These are phyloP conservation scores for Wickerhamiella sergipiensis DNA, from an alignment of 805 yeast species.

Conservation along the genomic window DNA sequence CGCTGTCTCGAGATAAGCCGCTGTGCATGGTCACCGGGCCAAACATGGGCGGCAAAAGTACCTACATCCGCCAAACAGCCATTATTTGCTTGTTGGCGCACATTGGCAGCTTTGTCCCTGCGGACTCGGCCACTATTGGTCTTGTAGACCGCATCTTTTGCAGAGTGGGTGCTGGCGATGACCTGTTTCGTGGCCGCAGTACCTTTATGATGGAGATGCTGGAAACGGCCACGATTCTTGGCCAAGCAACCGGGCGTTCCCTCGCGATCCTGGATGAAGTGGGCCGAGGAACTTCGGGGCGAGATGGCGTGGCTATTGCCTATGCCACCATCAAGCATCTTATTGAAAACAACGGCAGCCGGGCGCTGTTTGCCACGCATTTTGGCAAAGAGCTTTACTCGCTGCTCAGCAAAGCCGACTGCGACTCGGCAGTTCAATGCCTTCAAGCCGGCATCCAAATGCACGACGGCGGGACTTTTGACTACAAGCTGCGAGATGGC, in stretches of 20 bases:
- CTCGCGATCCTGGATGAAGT: conserved; percentile 76
- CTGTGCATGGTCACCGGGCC: conserved; percentile 75
- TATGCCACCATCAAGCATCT: conserved; percentile 56
- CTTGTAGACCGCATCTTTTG: conserved; percentile 68
- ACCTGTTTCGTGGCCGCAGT: conserved; percentile 62
- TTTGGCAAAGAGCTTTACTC: conserved; percentile 44
- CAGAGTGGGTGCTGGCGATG: conserved; percentile 69
- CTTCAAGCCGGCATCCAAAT: conserved; percentile 12
- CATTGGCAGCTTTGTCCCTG: conserved; percentile 65
- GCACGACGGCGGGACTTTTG: conserved; percentile 23
- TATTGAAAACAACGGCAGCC: conserved; percentile 40
- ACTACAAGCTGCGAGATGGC: conserved; percentile 47
- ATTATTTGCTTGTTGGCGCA: conserved; percentile 56
- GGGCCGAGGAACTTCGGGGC: conserved; percentile 79
- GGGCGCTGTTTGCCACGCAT: conserved; percentile 84
- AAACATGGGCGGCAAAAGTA: conserved; percentile 80
- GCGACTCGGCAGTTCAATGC: conserved; percentile 2
- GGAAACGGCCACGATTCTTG: conserved; percentile 60
- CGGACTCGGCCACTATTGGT: conserved; percentile 45
- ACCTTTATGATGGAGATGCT: conserved; percentile 91
- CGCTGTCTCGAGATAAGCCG: conserved; percentile 16
- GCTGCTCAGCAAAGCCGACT: conserved; percentile 25
- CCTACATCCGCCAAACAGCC: conserved; percentile 62
- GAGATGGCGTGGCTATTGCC: conserved; percentile 77
- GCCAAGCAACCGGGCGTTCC: conserved; percentile 51